A percentile compares a stretch with the other conserved stretches of the same genome.
Conservation (phyloP, 305 asterid genomes). For the Fraxinus angustifolia region DNA sequence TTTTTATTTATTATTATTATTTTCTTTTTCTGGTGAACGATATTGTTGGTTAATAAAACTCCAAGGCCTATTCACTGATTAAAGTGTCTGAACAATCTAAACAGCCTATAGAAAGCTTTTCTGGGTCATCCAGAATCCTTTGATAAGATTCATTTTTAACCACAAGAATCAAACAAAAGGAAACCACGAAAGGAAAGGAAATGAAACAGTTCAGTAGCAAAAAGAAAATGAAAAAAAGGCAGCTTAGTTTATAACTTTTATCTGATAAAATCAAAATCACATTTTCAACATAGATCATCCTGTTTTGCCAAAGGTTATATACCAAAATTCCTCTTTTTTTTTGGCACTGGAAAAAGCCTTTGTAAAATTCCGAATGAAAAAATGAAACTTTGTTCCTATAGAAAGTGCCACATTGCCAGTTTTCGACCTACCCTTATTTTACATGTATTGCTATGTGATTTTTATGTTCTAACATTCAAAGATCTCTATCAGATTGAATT, state of each 20-base stretch:
- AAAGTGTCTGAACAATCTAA: slow-evolving; percentile 45
- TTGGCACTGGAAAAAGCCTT: slow-evolving; percentile 1
- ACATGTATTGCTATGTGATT: not conserved
- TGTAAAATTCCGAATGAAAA: slow-evolving; percentile 14
- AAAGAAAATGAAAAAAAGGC: not conserved
- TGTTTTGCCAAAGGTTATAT: slow-evolving; percentile 1
- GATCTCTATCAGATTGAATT: not conserved
- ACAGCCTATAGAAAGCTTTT: slow-evolving; percentile 11
- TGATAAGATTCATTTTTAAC: slow-evolving; percentile 20
- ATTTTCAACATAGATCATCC: not conserved
- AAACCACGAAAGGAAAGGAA: not conserved
- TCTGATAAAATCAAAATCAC: not conserved
- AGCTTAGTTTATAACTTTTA: not conserved
- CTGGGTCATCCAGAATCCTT: slow-evolving; percentile 5
- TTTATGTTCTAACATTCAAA: not conserved
- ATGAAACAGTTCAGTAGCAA: not conserved
- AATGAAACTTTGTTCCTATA: not conserved
- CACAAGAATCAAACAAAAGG: slow-evolving; percentile 13
- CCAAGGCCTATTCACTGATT: slow-evolving; percentile 41
- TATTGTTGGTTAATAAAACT: slow-evolving; percentile 23
- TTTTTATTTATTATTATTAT: not conserved
- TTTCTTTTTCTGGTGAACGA: not conserved
- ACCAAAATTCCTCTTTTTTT: slow-evolving; percentile 15
- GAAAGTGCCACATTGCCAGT: not conserved
- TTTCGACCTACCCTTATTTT: not conserved